A percentile compares a stretch with the other conserved stretches of the same genome.
Conservation (phyloP, 2,329 filamentous ascomycete genomes). For the Eurotiales sp. region DNA sequence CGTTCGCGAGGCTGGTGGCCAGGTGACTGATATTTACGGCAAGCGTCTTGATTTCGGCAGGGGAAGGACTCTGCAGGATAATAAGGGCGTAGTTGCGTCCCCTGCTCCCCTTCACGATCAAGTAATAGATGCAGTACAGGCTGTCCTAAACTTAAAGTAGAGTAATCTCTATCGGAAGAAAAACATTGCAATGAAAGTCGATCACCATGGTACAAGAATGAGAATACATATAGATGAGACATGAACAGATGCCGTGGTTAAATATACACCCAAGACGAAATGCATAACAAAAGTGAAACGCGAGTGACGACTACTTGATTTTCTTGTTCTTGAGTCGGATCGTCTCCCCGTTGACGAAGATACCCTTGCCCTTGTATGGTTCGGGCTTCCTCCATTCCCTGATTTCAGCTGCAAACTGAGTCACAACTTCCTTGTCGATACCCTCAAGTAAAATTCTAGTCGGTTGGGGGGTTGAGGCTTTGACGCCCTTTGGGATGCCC, state of each 20-base stretch:
- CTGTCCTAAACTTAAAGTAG: conserved; percentile 60
- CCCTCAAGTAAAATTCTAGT: conserved; percentile 90
- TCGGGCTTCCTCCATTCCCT: conserved; percentile 85
- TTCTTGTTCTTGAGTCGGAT: conserved; percentile 99
- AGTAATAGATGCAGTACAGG: conserved; percentile 78
- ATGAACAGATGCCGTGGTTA: conserved; percentile 22
- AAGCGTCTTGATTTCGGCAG: conserved; percentile 80
- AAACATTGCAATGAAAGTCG: not conserved
- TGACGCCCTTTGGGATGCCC: conserved; percentile 75
- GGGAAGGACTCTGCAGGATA: conserved; percentile 79
- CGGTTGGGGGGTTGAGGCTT: conserved; percentile 81
- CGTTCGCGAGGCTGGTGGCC: conserved; percentile 86
- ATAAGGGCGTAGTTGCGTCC: conserved; percentile 91
- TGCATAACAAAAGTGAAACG: conserved; percentile 12
- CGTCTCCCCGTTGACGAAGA: conserved; percentile 96
- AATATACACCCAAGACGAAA: conserved; percentile 20
- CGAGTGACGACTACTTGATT: conserved; percentile 64
- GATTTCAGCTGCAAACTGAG: conserved; percentile 87
- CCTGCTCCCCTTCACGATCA: conserved; percentile 69
- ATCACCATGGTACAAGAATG: conserved; percentile 13
- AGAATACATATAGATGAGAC: conserved; percentile 18
- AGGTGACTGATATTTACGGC: conserved; percentile 85
- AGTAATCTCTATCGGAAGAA: not conserved
- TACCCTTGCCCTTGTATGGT: conserved; percentile 99
- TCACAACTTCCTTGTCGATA: conserved; percentile 77